Evolutionary conservation across 164 flowering plant species (phyloP).

Genomic region (Dillenia suffruticosa): DNA sequence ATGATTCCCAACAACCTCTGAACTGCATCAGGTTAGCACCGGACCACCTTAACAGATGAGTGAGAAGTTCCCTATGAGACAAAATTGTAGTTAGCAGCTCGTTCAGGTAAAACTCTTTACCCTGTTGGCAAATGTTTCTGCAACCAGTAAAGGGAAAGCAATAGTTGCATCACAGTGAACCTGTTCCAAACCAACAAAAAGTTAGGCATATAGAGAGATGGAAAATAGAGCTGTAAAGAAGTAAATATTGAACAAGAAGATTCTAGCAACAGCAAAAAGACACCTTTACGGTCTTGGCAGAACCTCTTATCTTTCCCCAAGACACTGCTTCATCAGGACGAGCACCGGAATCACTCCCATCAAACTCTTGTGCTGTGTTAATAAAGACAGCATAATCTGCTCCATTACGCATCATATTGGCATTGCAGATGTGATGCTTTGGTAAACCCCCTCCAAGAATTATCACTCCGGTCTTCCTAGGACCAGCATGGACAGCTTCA

Average conservation of each 20-base stretch:
- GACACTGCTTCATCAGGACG: constrained; percentile 97
- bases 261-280: too few relatives aligned
- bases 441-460: constrained; percentile 95
- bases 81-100: too few relatives aligned
- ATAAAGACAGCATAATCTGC: constrained; percentile 95
- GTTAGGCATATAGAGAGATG: background rate
- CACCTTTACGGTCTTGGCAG: constrained; percentile 90
- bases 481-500: constrained; percentile 86
- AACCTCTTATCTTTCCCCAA: constrained; percentile 91
- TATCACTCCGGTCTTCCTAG: constrained; percentile 88
- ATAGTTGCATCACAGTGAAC: constrained; percentile 97
- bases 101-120: constrained; percentile 1
- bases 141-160: constrained; percentile 86
- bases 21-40: too few relatives aligned
- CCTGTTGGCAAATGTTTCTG: constrained; percentile 85
- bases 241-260: background rate
- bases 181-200: constrained; percentile 28
- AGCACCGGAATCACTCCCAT: constrained; percentile 98
- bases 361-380: constrained; percentile 96
- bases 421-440: constrained; percentile 96
- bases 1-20: too few relatives aligned
- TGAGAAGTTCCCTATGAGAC: too few relatives aligned
- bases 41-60: too few relatives aligned
- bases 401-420: constrained; percentile 98
- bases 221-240: background rate